Evolutionary conservation across 306 rosid genomes (phyloP).

Genomic region (Ormosia emarginata): DNA sequence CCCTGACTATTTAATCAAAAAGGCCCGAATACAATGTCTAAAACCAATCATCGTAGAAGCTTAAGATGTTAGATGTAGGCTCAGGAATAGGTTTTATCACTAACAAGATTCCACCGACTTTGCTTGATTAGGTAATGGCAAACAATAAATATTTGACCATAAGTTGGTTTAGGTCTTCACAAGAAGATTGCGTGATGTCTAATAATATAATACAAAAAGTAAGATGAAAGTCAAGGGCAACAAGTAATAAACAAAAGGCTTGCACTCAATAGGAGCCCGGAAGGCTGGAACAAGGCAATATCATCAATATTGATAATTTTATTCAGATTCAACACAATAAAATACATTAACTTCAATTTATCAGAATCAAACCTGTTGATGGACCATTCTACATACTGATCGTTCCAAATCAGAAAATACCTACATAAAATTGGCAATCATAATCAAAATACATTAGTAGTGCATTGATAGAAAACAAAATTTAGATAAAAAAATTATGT

Average conservation of each 20-base stretch:
- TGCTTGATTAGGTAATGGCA: not conserved
- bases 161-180: not conserved
- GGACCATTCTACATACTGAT: slow-evolving; percentile 96
- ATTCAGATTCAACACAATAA: not conserved
- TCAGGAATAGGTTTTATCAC: not conserved
- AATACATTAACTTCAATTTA: slow-evolving; percentile 14
- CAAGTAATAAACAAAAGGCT: not conserved
- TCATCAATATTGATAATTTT: not conserved
- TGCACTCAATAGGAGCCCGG: not conserved
- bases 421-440: slow-evolving; percentile 44
- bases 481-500: slow-evolving; percentile 21
- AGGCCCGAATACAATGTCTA: not conserved
- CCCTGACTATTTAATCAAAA: not conserved
- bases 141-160: not conserved
- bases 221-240: not conserved
- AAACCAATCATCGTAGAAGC: not conserved
- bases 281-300: not conserved
- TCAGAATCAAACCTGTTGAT: slow-evolving; percentile 70
- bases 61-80: not conserved
- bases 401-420: slow-evolving; percentile 96
- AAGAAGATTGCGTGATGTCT: not conserved
- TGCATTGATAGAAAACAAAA: not conserved
- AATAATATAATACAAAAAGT: not conserved
- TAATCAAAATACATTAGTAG: not conserved
- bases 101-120: not conserved